Percentiles rank a stretch among this genome's conserved stretches.
Evolutionary conservation across 352 stramenopile genomes (phyloP).

Genomic region (Pseudoperonospora humuli): DNA sequence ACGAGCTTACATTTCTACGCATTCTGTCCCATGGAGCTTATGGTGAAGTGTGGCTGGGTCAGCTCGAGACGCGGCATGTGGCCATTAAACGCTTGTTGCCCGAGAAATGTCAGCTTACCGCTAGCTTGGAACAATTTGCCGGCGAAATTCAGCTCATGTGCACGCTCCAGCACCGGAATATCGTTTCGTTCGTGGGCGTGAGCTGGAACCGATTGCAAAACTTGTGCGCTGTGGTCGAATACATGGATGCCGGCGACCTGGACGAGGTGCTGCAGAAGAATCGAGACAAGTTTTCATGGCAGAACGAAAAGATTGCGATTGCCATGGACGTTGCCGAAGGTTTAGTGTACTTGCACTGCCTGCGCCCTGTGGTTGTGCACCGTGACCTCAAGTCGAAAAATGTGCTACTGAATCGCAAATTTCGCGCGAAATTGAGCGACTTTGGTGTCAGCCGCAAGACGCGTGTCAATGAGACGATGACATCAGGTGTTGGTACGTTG

Average conservation of each 20-base stretch:
- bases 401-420: conserved; percentile 59
- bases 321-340: conserved; percentile 78
- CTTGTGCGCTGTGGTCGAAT: conserved; percentile 71
- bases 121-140: conserved; percentile 55
- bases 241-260: conserved; percentile 70
- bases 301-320: conserved; percentile 67
- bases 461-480: conserved; percentile 65
- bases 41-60: conserved; percentile 64
- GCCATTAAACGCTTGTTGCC: conserved; percentile 66
- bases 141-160: conserved; percentile 69
- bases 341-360: conserved; percentile 77
- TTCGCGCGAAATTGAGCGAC: conserved; percentile 79
- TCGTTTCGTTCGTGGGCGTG: conserved; percentile 66
- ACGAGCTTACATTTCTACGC: conserved; percentile 58
- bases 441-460: conserved; percentile 80
- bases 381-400: conserved; percentile 87
- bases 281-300: conserved; percentile 51
- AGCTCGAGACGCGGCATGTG: conserved; percentile 59
- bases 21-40: conserved; percentile 62
- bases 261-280: conserved; percentile 46
- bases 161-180: conserved; percentile 62
- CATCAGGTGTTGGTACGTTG: conserved; percentile 68
- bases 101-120: conserved; percentile 44
- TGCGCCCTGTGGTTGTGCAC: conserved; percentile 68
- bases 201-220: conserved; percentile 61